phyloP scores from a whole-genome alignment of 225 moss, liverwort and hornwort genomes.

The Takakia lepidozioides region DNA sequence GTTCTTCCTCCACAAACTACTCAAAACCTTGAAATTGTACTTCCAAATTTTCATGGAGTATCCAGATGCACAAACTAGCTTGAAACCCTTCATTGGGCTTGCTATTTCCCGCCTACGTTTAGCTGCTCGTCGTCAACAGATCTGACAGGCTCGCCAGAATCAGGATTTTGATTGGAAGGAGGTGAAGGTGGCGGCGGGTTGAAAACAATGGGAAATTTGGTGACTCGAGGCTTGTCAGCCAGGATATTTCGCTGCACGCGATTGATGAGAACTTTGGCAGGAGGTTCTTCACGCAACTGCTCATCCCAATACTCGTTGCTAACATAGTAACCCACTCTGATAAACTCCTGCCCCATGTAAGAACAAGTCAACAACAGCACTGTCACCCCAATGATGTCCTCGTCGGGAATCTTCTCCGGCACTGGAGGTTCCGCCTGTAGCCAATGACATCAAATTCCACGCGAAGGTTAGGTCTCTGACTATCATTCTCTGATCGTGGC shows the following conservation, averaged over 20 bases:
- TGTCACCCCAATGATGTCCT: slow-evolving; percentile 88
- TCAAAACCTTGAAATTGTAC: slow-evolving; percentile 9
- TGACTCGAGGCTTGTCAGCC: slow-evolving; percentile 83
- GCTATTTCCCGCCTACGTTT: slow-evolving; percentile 21
- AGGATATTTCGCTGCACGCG: slow-evolving; percentile 87
- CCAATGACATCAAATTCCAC: background rate
- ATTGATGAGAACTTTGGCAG: slow-evolving; percentile 65
- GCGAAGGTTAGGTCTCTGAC: too few relatives aligned
- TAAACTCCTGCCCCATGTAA: slow-evolving; percentile 81
- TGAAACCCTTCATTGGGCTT: slow-evolving; percentile 15
- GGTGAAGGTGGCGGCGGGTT: slow-evolving; percentile 48
- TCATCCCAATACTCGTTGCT: slow-evolving; percentile 94
- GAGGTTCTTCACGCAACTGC: slow-evolving; percentile 79
- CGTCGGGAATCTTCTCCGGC: slow-evolving; percentile 72
- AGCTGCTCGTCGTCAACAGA: slow-evolving; percentile 18
- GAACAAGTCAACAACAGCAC: slow-evolving; percentile 85
- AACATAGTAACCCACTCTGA: slow-evolving; percentile 88
- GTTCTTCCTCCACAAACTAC: slow-evolving; percentile 11
- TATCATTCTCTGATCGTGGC: too few relatives aligned
- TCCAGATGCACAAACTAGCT: slow-evolving; percentile 14
- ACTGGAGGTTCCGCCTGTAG: slow-evolving; percentile 79
- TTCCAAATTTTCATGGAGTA: slow-evolving; percentile 7
- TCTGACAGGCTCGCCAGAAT: slow-evolving; percentile 18
- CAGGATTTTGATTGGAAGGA: slow-evolving; percentile 23
- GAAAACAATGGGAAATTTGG: slow-evolving; percentile 80